phyloP scores from a whole-genome alignment of 257 asterid species.

The Rehmannia glutinosa region DNA sequence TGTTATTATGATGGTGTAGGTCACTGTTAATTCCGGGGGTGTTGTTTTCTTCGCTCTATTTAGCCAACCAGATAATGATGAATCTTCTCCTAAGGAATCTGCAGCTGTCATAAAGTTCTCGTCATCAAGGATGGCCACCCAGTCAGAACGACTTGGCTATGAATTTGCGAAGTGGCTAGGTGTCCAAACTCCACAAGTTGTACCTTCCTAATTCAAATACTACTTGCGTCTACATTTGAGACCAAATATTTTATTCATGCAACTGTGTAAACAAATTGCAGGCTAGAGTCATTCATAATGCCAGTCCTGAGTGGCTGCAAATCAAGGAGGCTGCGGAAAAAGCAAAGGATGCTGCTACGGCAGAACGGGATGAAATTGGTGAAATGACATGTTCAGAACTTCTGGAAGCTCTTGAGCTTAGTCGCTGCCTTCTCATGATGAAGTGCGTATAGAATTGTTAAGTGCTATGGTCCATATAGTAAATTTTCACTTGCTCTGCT shows the following conservation, averaged over 20 bases:
- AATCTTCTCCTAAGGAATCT: slow-evolving; percentile 70
- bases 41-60: slow-evolving; percentile 93
- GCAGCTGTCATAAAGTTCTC: slow-evolving; percentile 97
- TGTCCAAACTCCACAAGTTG: slow-evolving; percentile 96
- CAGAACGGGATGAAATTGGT: slow-evolving; percentile 83
- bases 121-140: slow-evolving; percentile 99
- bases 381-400: slow-evolving; percentile 95
- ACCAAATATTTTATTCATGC: slow-evolving; percentile 3
- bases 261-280: slow-evolving; percentile 23
- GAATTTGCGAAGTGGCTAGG: slow-evolving; percentile 99
- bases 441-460: slow-evolving; percentile 44
- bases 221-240: slow-evolving; percentile 22
- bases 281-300: slow-evolving; percentile 92
- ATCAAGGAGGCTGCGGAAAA: slow-evolving; percentile 93
- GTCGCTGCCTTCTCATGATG: slow-evolving; percentile 92
- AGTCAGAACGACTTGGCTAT: slow-evolving; percentile 96
- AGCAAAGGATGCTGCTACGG: slow-evolving; percentile 66
- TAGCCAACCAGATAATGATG: slow-evolving; percentile 67
- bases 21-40: slow-evolving; percentile 98
- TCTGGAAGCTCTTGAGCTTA: slow-evolving; percentile 99
- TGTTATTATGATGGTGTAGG: slow-evolving; percentile 42
- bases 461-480: slow-evolving; percentile 18
- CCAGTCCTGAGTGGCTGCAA: slow-evolving; percentile 88
- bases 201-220: slow-evolving; percentile 39
- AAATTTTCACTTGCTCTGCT: slow-evolving; percentile 7